Percentiles rank a stretch among this genome's conserved stretches.
These are phyloP conservation scores for Phytophthora ramorum DNA, from an alignment of 352 stramenopile species.

Conservation along the genomic window DNA sequence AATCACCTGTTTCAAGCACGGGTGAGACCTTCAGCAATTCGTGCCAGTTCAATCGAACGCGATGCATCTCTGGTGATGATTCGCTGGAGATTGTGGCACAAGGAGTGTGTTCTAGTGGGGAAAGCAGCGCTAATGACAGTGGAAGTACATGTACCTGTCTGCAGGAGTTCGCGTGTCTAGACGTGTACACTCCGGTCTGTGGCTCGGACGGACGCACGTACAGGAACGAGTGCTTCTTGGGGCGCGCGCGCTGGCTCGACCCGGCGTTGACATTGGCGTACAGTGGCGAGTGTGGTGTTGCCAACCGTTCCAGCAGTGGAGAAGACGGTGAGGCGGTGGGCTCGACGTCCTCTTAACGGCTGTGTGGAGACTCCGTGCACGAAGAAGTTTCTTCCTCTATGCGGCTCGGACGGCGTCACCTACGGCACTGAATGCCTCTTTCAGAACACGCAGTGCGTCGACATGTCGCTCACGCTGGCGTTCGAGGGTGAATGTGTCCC, in stretches of 20 bases:
- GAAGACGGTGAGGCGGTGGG: not conserved
- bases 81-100: constrained; percentile 33
- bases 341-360: constrained; percentile 2
- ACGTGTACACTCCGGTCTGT: constrained; percentile 45
- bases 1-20: constrained; percentile 27
- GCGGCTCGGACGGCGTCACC: constrained; percentile 53
- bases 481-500: constrained; percentile 31
- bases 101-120: constrained; percentile 31
- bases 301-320: constrained; percentile 2
- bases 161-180: constrained; percentile 36
- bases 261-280: constrained; percentile 24
- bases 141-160: constrained; percentile 14
- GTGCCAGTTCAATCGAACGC: constrained; percentile 50
- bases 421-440: constrained; percentile 60
- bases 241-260: constrained; percentile 33
- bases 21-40: constrained; percentile 61
- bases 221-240: constrained; percentile 51
- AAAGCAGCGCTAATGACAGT: constrained; percentile 2
- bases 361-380: constrained; percentile 31
- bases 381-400: constrained; percentile 43
- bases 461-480: constrained; percentile 33
- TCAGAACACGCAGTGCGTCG: constrained; percentile 34
- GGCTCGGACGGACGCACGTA: constrained; percentile 55
- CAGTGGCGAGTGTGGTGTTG: constrained; percentile 41
- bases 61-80: constrained; percentile 36